Base-by-base conservation (phyloP, 2,329 filamentous ascomycete genomes). In the Fusarium oligoseptatum region DNA sequence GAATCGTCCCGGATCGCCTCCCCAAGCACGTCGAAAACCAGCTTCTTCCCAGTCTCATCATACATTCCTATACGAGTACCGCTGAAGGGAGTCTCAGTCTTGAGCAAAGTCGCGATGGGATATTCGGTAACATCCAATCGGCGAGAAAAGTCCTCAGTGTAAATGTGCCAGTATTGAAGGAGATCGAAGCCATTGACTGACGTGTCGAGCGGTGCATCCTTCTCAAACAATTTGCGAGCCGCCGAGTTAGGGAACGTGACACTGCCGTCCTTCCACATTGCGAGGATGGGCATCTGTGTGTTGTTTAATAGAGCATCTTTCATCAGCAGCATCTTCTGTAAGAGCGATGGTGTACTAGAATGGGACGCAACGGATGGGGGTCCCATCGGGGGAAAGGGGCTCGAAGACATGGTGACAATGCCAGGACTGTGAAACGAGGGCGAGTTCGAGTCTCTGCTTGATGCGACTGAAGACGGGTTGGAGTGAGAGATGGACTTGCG, bases 231-330 rank as follows among this genome's bases (percentile, higher is more conserved):
- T 5, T 83, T 81, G 14, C 88, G 84, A 14, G 89, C 89, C 5
- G 92, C 92, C 75, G 88, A 89, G 78, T 96, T 96, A 5, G 93
- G 92, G 50, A 95, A 91, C 0, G 90, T 91, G 56, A 95, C 91
- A 57, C 90, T 92, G 63, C 92, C 90, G 74, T 96, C 94, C 78
- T 92, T 93, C 94, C 94, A 95, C 91, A 95, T 93, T 27, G 92
- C 92, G 52, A 95, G 85, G 24, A 94, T 92, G 0, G 94, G 93
- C 79, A 94, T 91, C 70, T 91, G 89, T 29, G 94, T 93, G 43
- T 91, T 93, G 78, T 95, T 93, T 8, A 96, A 84, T 22, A 95
- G 86, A 1, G 93, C 93, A 79, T 95, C 93, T 81, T 95, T 95
- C 84, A 96, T 90, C 60, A 92, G 86, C 9, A 89, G 90, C 64